Evolutionary conservation across 352 stramenopile genomes (phyloP).

Genomic region (Pythium coloratum): DNA sequence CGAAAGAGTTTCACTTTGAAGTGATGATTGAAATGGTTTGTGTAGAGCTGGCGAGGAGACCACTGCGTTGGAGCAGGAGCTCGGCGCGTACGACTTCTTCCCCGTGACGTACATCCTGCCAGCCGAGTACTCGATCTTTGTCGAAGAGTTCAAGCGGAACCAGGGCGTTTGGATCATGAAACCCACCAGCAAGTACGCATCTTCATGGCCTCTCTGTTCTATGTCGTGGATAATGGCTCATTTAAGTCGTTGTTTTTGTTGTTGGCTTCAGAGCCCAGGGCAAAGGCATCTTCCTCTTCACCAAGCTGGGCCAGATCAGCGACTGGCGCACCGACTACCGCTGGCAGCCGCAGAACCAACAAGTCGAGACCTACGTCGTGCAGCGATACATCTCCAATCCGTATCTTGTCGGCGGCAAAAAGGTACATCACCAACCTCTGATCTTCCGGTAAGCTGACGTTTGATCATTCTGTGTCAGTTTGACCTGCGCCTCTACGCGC

Average conservation of each 20-base stretch:
- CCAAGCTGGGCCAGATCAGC: conserved; percentile 91
- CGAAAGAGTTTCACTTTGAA: background rate
- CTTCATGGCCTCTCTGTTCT: conserved; percentile 1
- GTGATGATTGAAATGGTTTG: background rate
- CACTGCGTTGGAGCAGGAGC: conserved; percentile 19
- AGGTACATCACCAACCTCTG: conserved; percentile 35
- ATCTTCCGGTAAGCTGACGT: background rate
- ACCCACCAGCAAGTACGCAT: conserved; percentile 85
- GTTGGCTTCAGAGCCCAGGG: conserved; percentile 58
- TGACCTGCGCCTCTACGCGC: conserved; percentile 91
- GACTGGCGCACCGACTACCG: conserved; percentile 92
- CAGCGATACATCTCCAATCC: conserved; percentile 94
- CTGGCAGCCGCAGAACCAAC: conserved; percentile 71
- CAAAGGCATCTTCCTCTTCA: conserved; percentile 96
- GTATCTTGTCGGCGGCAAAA: conserved; percentile 93
- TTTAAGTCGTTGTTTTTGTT: background rate
- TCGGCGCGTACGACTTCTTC: conserved; percentile 89
- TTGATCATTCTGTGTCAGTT: conserved; percentile 47
- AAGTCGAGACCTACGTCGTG: conserved; percentile 92
- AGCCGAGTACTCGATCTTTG: conserved; percentile 93
- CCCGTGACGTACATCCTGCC: conserved; percentile 94
- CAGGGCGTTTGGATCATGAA: conserved; percentile 97
- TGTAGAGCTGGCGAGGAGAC: conserved; percentile 49
- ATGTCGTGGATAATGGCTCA: background rate
- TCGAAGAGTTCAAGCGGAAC: conserved; percentile 92